Percentiles rank a stretch among this genome's conserved stretches.
phyloP scores from a whole-genome alignment of 2,329 filamentous ascomycete species.

The Ophiobolus disseminans region DNA sequence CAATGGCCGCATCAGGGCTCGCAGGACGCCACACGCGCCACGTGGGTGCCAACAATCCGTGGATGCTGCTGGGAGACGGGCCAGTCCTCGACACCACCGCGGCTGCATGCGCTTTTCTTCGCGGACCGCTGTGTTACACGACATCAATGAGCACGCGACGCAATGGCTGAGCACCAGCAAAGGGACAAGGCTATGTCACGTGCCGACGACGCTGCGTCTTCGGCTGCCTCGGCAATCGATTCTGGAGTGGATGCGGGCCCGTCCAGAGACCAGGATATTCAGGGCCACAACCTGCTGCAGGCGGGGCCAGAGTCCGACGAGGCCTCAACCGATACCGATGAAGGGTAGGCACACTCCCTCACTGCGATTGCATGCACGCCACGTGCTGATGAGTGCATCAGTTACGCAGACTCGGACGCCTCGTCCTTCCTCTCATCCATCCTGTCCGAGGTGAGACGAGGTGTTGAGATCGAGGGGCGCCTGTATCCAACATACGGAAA shows the following conservation, averaged over 20 bases:
- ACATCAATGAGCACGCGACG: neutral
- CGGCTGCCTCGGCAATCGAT: constrained; percentile 8
- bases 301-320: constrained; percentile 27
- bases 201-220: neutral
- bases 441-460: constrained; percentile 36
- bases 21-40: no score
- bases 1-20: no score
- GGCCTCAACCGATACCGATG: constrained; percentile 24
- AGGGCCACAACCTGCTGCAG: constrained; percentile 21
- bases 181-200: neutral
- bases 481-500: constrained; percentile 42
- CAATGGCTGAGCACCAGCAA: constrained; percentile 1
- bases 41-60: no score
- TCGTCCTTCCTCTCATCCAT: constrained; percentile 42
- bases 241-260: constrained; percentile 25
- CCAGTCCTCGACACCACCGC: no score
- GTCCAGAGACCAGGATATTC: constrained; percentile 28
- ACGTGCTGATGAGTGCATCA: no score
- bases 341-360: constrained; percentile 27
- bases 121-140: no score
- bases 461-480: constrained; percentile 43
- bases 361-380: no score
- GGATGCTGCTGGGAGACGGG: no score
- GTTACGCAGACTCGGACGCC: constrained; percentile 8
- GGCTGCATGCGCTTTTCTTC: no score